Evolutionary conservation across 1,139 yeast species (phyloP), one percentile per base, ranked within the genome.

Genomic region (Yamadazyma membranifaciens): DNA sequence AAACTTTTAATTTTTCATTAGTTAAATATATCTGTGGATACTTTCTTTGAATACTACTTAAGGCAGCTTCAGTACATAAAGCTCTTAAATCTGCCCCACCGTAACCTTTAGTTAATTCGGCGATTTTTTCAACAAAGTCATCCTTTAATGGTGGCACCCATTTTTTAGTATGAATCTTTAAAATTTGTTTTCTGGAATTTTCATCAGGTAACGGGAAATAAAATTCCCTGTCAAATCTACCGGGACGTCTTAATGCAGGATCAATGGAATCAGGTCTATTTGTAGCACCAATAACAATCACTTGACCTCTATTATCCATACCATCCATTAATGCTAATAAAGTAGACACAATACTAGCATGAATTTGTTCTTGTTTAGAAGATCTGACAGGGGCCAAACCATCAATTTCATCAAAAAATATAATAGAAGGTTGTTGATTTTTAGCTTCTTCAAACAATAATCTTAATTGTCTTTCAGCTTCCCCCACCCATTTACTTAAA

Each of bases 11-110:
- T 57, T 89, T 92, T 41, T 85, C 87, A 45, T 77, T 74, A 6
- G 92, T 78, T 49, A 76, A 69, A 62, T 92, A 94, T 38, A 94
- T 92, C 59, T 94, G 98, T 0, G 99, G 99, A 55, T 85, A 92
- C 39, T 83, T 79, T 50, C 98, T 70, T 62, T 92, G 98, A 36
- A 92, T 92, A 53, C 95, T 85, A 55, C 83, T 83, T 46, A 94
- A 71, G 0, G 98, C 98, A 11, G 97, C 94, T 59, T 92, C 99
- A 0, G 98, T 91, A 57, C 98, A 91, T 28, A 92, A 69, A 0
- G 98, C 96, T 42, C 97, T 73, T 47, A 94, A 69, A 62, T 92
- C 99, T 2, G 99, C 98, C 66, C 99, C 99, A 31, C 98, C 98
- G 56, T 88, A 94, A 0, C 98, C 98, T 58, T 91, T 92, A 0